These are phyloP conservation scores for Populus nigra DNA, from an alignment of 345 rosid species.

Conservation along the genomic window DNA sequence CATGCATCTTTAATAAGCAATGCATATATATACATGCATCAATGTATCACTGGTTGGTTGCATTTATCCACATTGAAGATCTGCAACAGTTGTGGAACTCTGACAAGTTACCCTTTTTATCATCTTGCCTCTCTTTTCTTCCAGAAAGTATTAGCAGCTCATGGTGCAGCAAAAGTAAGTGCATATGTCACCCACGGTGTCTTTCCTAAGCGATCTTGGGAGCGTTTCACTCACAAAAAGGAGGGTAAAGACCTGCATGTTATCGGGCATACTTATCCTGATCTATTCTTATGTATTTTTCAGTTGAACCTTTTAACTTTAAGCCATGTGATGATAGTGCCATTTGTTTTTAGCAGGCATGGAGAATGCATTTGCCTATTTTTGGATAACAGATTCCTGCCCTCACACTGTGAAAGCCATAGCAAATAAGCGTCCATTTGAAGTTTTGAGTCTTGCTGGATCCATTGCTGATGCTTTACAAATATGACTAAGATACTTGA, in stretches of 20 bases:
- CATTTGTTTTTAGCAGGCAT: slow-evolving; percentile 36
- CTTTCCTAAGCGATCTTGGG: slow-evolving; percentile 92
- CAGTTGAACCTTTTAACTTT: not conserved
- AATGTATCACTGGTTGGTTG: not conserved
- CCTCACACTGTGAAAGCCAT: slow-evolving; percentile 80
- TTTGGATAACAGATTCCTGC: slow-evolving; percentile 98
- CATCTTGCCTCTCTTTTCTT: not conserved
- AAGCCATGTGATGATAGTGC: slow-evolving; percentile 4
- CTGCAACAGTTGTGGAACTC: not conserved
- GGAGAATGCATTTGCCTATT: slow-evolving; percentile 66
- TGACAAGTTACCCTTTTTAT: not conserved
- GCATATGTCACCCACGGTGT: slow-evolving; percentile 97
- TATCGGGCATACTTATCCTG: not conserved
- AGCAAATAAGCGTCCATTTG: slow-evolving; percentile 74
- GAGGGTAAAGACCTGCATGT: slow-evolving; percentile 40
- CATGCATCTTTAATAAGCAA: not conserved
- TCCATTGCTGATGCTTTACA: slow-evolving; percentile 88
- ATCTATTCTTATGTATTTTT: not conserved
- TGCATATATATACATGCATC: not conserved
- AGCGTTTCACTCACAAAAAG: slow-evolving; percentile 60
- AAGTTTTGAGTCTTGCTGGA: slow-evolving; percentile 85
- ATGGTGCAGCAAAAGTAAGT: slow-evolving; percentile 92
- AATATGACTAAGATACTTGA: slow-evolving; percentile 38
- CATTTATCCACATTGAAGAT: not conserved
- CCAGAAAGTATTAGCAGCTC: slow-evolving; percentile 88